These are phyloP conservation scores for Porphyrellus cyaneotinctus DNA, from an alignment of 768 basidiomycete species.

Conservation along the genomic window DNA sequence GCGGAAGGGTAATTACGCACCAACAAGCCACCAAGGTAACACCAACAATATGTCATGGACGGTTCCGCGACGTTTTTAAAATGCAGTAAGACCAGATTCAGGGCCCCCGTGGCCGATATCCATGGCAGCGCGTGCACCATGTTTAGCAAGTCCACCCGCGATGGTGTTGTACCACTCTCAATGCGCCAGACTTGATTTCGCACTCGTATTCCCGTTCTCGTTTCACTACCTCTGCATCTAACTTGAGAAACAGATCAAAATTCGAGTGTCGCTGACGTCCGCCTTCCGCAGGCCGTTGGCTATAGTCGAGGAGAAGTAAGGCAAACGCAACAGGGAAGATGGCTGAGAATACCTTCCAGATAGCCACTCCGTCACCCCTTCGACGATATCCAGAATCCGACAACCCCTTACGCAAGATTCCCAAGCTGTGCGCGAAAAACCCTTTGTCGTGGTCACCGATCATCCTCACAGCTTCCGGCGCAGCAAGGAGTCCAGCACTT, in stretches of 20 bases:
- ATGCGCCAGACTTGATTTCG: slow-evolving; percentile 26
- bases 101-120: neutral
- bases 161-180: slow-evolving; percentile 20
- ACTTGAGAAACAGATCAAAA: slow-evolving; percentile 4
- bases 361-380: slow-evolving; percentile 34
- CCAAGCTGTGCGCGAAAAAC: neutral
- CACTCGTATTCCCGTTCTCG: neutral
- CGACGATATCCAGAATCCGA: slow-evolving; percentile 35
- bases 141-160: slow-evolving; percentile 24
- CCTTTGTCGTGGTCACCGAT: slow-evolving; percentile 24
- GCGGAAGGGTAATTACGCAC: too few relatives aligned
- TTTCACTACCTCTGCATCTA: neutral
- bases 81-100: too few relatives aligned
- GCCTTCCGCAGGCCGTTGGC: neutral
- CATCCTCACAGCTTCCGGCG: slow-evolving; percentile 25
- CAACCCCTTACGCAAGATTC: neutral
- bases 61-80: too few relatives aligned
- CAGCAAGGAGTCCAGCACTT: slow-evolving; percentile 31
- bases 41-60: too few relatives aligned
- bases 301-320: neutral
- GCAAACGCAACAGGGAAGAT: neutral
- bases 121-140: neutral
- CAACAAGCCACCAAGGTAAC: too few relatives aligned
- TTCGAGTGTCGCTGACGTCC: slow-evolving; percentile 1
- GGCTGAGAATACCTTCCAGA: slow-evolving; percentile 26